These are phyloP conservation scores for Parathielavia appendiculata DNA, from an alignment of 495 filamentous ascomycete species.

Conservation along the genomic window DNA sequence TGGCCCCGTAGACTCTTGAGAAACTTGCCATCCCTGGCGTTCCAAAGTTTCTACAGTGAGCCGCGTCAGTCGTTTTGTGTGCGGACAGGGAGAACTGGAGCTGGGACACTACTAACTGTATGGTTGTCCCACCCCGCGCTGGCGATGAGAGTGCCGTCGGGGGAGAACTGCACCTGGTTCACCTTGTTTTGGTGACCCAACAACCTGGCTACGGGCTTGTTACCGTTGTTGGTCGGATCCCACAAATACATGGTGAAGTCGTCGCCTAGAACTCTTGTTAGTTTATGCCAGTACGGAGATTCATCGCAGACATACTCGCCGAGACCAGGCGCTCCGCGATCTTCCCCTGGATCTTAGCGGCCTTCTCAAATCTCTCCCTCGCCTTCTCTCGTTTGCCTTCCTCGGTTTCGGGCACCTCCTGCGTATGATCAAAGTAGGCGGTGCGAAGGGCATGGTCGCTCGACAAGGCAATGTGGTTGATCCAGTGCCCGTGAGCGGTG, in stretches of 20 bases:
- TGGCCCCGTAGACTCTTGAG: slow-evolving; percentile 83
- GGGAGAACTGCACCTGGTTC: slow-evolving; percentile 91
- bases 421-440: slow-evolving; percentile 79
- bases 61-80: background rate
- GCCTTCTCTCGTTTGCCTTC: slow-evolving; percentile 72
- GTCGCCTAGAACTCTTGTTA: slow-evolving; percentile 50
- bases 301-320: slow-evolving; percentile 43
- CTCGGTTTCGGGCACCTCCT: slow-evolving; percentile 56
- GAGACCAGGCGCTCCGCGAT: slow-evolving; percentile 83
- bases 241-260: slow-evolving; percentile 97
- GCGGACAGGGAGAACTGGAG: slow-evolving; percentile 11
- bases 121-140: slow-evolving; percentile 84
- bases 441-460: slow-evolving; percentile 89
- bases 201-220: slow-evolving; percentile 80
- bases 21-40: slow-evolving; percentile 64
- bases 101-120: slow-evolving; percentile 12
- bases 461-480: slow-evolving; percentile 93
- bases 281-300: background rate
- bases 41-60: slow-evolving; percentile 26
- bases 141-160: slow-evolving; percentile 80
- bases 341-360: slow-evolving; percentile 71
- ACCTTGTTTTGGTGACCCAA: slow-evolving; percentile 94
- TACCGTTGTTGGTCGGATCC: slow-evolving; percentile 69
- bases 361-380: slow-evolving; percentile 78
- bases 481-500: slow-evolving; percentile 82